phyloP scores from a whole-genome alignment of 2,329 filamentous ascomycete genomes.

The Xylaria sp. region DNA sequence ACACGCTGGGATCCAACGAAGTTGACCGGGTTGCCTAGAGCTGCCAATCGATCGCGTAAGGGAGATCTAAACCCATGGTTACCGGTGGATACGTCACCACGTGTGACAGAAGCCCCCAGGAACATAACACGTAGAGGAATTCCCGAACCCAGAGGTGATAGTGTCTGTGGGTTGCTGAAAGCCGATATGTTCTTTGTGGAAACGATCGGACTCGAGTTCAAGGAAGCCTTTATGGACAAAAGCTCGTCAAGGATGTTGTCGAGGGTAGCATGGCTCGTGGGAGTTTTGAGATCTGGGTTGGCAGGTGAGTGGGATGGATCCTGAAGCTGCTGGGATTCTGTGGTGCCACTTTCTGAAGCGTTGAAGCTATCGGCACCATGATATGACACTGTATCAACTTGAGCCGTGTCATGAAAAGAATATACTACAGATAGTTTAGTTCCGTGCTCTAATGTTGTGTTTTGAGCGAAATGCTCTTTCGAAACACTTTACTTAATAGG shows the following conservation, averaged over 20 bases:
- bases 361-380: background rate
- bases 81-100: conserved; percentile 43
- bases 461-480: background rate
- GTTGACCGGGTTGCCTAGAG: conserved; percentile 42
- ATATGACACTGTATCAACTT: conserved; percentile 6
- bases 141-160: conserved; percentile 30
- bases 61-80: conserved; percentile 43
- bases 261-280: background rate
- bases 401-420: conserved; percentile 7
- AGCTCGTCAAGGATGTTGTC: background rate
- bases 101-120: conserved; percentile 44
- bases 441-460: background rate
- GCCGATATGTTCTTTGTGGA: background rate
- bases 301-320: background rate
- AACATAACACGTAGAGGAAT: conserved; percentile 46
- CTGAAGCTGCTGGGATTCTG: background rate
- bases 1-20: conserved; percentile 47
- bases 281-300: background rate
- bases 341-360: background rate
- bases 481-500: conserved; percentile 15
- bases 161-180: background rate
- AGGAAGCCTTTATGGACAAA: background rate
- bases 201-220: background rate
- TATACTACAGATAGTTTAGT: conserved; percentile 17
- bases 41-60: conserved; percentile 47